Evolutionary conservation across 257 asterid genomes (phyloP).

Genomic region (Pogostemon cablin): DNA sequence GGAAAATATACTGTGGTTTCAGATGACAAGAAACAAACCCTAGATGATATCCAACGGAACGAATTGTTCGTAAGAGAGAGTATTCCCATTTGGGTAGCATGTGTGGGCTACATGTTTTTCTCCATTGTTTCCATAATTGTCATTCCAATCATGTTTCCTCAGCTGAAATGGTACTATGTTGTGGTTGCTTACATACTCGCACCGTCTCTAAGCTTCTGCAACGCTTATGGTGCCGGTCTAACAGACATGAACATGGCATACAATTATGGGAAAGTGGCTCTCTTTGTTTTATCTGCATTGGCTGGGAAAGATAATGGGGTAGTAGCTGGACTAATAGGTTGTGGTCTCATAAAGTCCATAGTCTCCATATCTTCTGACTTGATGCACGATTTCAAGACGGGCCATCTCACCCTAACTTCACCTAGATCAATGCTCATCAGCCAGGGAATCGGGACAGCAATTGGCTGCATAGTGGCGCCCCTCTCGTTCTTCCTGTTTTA

Average conservation of each 20-base stretch:
- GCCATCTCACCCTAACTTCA: constrained; percentile 47
- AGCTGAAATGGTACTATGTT: constrained; percentile 62
- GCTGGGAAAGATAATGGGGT: constrained; percentile 39
- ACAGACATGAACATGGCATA: constrained; percentile 46
- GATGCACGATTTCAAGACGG: constrained; percentile 55
- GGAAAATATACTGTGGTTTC: background rate
- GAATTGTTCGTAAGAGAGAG: constrained; percentile 34
- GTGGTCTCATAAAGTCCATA: constrained; percentile 50
- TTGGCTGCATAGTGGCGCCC: constrained; percentile 47
- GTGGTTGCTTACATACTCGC: constrained; percentile 55
- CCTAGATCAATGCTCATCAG: constrained; percentile 50
- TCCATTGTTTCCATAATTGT: constrained; percentile 48
- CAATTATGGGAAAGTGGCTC: constrained; percentile 44
- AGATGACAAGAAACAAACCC: constrained; percentile 38
- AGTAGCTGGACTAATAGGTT: constrained; percentile 43
- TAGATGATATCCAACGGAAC: constrained; percentile 37
- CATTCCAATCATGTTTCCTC: constrained; percentile 65
- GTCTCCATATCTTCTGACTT: constrained; percentile 50
- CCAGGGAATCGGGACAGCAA: constrained; percentile 48
- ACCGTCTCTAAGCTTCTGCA: constrained; percentile 66
- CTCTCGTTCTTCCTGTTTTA: constrained; percentile 47
- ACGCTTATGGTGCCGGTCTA: constrained; percentile 46
- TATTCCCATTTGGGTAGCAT: constrained; percentile 38
- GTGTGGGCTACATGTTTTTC: constrained; percentile 32
- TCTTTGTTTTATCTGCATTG: constrained; percentile 38